Base-by-base conservation (phyloP, 139 green algal species). In the Volvox reticuliferus region DNA sequence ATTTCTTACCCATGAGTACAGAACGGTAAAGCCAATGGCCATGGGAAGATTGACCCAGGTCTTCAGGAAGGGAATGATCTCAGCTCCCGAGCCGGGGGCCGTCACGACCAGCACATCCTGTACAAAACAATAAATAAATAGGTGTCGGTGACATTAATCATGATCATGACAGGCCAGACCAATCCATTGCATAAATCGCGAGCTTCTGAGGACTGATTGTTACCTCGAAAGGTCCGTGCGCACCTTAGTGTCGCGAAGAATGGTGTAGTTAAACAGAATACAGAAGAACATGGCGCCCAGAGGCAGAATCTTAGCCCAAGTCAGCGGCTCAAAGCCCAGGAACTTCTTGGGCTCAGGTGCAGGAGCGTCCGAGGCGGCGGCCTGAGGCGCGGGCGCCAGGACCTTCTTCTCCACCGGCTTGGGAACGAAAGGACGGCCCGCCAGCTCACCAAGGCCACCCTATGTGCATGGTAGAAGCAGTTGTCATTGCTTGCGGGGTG, bases 211-310 rank as follows among this genome's bases (percentile, higher is more conserved):
- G 65, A 16, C 21, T 73, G 65, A 73, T 73, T 73, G 65, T 73
- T 24, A 73, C 3, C 21, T 2, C 65, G 9, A 73, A 9, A 12
- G 12, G 65, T 12, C 12, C 16, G 21, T 3, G 30, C 92, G 84
- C 82, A 97, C 97, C 97, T 99, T 99, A 82, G 98, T 99, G 93
- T 99, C 98, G 87, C 98, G 96, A 85, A 99, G 97, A 90, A 99
- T 99, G 89, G 98, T 99, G 97, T 99, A 99, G 97, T 99, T 99
- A 97, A 99, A 99, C 44, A 99, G 94, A 84, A 99, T 99, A 96
- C 96, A 99, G 96, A 99, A 99, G 94, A 99, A 99, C 97, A 99
- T 99, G 33, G 98, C 86, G 76, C 96, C 98, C 80, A 99, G 93
- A 50, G 98, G 96, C 20, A 99, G 33, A 89, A 99, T 98, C 96